A percentile compares a stretch with the other conserved stretches of the same genome.
phyloP scores from a whole-genome alignment of 495 filamentous ascomycete genomes.

The Umbilicaria muhlenbergii region DNA sequence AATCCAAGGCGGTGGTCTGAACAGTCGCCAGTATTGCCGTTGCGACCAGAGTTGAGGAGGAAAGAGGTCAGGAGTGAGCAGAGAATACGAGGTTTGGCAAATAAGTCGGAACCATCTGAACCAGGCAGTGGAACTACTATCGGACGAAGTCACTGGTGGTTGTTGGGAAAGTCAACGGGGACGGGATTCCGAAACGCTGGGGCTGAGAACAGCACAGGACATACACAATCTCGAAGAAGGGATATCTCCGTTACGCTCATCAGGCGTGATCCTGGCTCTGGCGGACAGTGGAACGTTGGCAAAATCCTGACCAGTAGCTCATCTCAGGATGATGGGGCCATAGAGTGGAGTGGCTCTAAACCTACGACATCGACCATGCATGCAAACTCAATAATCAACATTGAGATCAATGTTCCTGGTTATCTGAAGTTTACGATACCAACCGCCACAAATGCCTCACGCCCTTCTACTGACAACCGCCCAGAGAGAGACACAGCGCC shows the following conservation, averaged over 20 bases:
- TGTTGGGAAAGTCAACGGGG: conserved; percentile 8
- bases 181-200: conserved; percentile 15
- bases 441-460: conserved; percentile 14
- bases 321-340: conserved; percentile 4
- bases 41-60: too few species aligned
- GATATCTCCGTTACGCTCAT: conserved; percentile 65
- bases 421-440: conserved; percentile 41
- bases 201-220: conserved; percentile 12
- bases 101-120: neutral
- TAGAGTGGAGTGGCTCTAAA: conserved; percentile 8
- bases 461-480: conserved; percentile 8
- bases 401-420: conserved; percentile 47
- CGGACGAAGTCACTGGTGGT: conserved; percentile 21
- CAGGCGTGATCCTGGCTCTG: conserved; percentile 65
- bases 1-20: conserved; percentile 7
- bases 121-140: conserved; percentile 1
- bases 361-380: conserved; percentile 10
- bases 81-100: neutral
- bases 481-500: conserved; percentile 3
- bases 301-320: conserved; percentile 37
- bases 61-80: conserved; percentile 29
- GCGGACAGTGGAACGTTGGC: conserved; percentile 81
- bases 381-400: conserved; percentile 25
- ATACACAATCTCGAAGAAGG: conserved; percentile 22
- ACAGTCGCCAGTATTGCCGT: neutral